These are phyloP conservation scores for Tricholoma furcatifolium DNA, from an alignment of 768 basidiomycete species.

Conservation along the genomic window DNA sequence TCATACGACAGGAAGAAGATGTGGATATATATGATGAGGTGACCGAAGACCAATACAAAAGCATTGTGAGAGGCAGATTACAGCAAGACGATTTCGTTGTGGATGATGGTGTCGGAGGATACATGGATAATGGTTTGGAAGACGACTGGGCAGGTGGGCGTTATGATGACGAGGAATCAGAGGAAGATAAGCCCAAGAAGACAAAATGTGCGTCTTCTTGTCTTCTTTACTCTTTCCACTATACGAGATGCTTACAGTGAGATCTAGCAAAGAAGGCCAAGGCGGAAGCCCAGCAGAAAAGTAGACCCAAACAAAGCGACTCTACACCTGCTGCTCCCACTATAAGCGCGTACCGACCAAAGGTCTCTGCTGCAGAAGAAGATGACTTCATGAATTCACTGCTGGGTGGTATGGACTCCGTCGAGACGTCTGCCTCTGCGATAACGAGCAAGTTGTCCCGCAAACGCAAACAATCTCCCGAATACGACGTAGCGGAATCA, in stretches of 20 bases:
- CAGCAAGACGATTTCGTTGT: slow-evolving; percentile 92
- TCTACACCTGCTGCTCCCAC: slow-evolving; percentile 58
- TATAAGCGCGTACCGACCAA: slow-evolving; percentile 79
- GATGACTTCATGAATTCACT: slow-evolving; percentile 86
- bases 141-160: slow-evolving; percentile 71
- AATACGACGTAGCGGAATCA: slow-evolving; percentile 36
- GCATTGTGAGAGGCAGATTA: slow-evolving; percentile 80
- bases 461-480: slow-evolving; percentile 68
- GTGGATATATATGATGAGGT: slow-evolving; percentile 84
- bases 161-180: slow-evolving; percentile 55
- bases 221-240: neutral
- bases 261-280: slow-evolving; percentile 38
- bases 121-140: slow-evolving; percentile 96
- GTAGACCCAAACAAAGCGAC: slow-evolving; percentile 46
- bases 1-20: slow-evolving; percentile 48
- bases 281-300: slow-evolving; percentile 28
- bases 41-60: slow-evolving; percentile 83
- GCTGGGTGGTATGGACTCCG: slow-evolving; percentile 67
- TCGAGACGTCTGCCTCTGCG: slow-evolving; percentile 35
- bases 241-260: neutral
- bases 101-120: slow-evolving; percentile 89
- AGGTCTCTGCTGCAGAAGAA: slow-evolving; percentile 76
- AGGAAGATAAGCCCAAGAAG: slow-evolving; percentile 48
- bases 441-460: slow-evolving; percentile 34
- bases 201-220: slow-evolving; percentile 38